Evolutionary conservation across 768 basidiomycete species (phyloP).

Genomic region (Rubroboletus satanas): DNA sequence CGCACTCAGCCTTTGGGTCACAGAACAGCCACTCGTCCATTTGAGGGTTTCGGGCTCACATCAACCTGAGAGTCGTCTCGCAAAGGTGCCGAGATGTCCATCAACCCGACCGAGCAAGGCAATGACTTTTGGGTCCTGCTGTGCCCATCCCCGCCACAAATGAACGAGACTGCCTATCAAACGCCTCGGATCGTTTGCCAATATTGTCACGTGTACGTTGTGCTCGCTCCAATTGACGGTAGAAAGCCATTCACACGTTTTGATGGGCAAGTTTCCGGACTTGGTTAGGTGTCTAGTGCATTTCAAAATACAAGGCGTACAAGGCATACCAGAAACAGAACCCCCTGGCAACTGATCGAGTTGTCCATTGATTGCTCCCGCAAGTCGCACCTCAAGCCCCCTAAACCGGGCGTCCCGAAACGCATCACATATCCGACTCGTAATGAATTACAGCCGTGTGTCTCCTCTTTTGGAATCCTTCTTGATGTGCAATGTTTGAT

Average conservation of each 20-base stretch:
- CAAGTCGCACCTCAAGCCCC: background rate
- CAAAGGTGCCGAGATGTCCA: background rate
- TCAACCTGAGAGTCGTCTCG: background rate
- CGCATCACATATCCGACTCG: background rate
- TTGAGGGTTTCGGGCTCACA: background rate
- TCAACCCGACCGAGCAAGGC: background rate
- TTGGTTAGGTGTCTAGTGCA: background rate
- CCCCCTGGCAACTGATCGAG: background rate
- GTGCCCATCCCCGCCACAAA: background rate
- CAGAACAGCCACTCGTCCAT: background rate
- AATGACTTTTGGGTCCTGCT: background rate
- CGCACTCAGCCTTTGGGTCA: background rate
- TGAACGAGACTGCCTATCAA: background rate
- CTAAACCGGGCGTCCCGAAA: background rate
- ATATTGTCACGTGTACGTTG: background rate
- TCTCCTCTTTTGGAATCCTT: background rate
- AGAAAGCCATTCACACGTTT: background rate
- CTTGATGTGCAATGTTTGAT: background rate
- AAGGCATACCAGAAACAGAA: background rate
- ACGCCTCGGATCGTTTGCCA: background rate
- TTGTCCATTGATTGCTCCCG: background rate
- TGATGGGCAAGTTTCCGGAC: background rate
- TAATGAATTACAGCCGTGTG: background rate
- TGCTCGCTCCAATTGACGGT: background rate
- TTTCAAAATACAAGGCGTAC: conserved; percentile 1